These are phyloP conservation scores for Solanum gandarillasii DNA, from an alignment of 257 asterid species.

Conservation along the genomic window DNA sequence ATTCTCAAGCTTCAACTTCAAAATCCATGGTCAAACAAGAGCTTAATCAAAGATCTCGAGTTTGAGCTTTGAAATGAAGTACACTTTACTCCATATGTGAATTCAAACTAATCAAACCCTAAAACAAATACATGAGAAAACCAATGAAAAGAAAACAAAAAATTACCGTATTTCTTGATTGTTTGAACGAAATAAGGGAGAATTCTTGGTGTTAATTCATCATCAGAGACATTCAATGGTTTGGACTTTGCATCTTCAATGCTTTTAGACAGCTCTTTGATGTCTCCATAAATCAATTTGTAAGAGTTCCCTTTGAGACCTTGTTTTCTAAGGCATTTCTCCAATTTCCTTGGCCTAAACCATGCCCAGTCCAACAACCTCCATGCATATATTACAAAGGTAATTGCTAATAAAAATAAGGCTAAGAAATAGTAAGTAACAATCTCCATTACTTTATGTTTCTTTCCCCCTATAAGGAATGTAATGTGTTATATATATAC, in stretches of 20 bases:
- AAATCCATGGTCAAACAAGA: background rate
- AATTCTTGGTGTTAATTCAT: slow-evolving; percentile 16
- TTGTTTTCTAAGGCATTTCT: background rate
- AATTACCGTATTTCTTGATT: slow-evolving; percentile 17
- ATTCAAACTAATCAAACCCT: background rate
- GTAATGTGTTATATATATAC: background rate
- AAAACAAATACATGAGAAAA: background rate
- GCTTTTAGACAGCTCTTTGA: slow-evolving; percentile 5
- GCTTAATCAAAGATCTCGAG: background rate
- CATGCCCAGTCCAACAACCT: no score
- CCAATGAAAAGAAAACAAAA: background rate
- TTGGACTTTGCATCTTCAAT: slow-evolving; percentile 15
- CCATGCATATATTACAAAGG: no score
- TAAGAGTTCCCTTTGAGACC: background rate
- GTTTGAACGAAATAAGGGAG: slow-evolving; percentile 6
- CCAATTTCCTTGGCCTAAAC: background rate
- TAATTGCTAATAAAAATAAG: no score
- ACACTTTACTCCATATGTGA: background rate
- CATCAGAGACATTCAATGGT: slow-evolving; percentile 22
- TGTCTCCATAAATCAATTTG: slow-evolving; percentile 21
- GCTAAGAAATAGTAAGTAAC: no score
- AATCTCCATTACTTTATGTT: background rate
- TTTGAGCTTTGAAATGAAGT: background rate
- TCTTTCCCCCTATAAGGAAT: background rate
- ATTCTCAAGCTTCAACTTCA: background rate